Conservation (phyloP, 1,284 basidiomycete genomes). For the Irpex lacteus region DNA sequence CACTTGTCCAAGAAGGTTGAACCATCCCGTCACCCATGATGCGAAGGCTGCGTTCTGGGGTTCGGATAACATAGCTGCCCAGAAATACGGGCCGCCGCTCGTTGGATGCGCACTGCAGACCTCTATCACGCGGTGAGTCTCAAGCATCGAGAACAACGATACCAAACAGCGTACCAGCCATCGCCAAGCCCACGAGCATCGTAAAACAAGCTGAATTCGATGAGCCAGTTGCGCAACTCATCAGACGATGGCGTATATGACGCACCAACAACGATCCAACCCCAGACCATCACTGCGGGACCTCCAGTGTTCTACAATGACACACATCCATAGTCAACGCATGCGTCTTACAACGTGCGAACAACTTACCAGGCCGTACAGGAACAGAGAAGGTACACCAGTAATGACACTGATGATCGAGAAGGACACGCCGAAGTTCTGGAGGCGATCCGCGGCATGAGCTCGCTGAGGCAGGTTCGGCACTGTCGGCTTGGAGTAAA, state of each 20-base stretch:
- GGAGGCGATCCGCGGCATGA: slow-evolving; percentile 6
- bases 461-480: slow-evolving; percentile 7
- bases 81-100: slow-evolving; percentile 73
- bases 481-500: slow-evolving; percentile 1
- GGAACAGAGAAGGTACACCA: slow-evolving; percentile 63
- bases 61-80: slow-evolving; percentile 69
- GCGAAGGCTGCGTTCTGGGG: slow-evolving; percentile 55
- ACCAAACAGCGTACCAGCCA: slow-evolving; percentile 51
- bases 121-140: slow-evolving; percentile 33
- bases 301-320: slow-evolving; percentile 60
- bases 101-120: slow-evolving; percentile 74
- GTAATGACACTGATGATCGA: slow-evolving; percentile 74
- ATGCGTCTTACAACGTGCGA: neutral
- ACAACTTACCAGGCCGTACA: slow-evolving; percentile 58
- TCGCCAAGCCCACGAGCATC: slow-evolving; percentile 62
- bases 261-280: slow-evolving; percentile 60
- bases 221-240: neutral
- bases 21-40: slow-evolving; percentile 74
- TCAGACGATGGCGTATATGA: neutral
- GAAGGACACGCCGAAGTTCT: slow-evolving; percentile 78
- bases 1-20: slow-evolving; percentile 74
- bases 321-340: slow-evolving; percentile 5
- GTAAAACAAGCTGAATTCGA: slow-evolving; percentile 48
- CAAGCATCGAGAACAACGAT: neutral
- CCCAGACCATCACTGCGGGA: slow-evolving; percentile 73